Base-by-base conservation (phyloP, 345 rosid genomes). In the Pugionium cornutum region DNA sequence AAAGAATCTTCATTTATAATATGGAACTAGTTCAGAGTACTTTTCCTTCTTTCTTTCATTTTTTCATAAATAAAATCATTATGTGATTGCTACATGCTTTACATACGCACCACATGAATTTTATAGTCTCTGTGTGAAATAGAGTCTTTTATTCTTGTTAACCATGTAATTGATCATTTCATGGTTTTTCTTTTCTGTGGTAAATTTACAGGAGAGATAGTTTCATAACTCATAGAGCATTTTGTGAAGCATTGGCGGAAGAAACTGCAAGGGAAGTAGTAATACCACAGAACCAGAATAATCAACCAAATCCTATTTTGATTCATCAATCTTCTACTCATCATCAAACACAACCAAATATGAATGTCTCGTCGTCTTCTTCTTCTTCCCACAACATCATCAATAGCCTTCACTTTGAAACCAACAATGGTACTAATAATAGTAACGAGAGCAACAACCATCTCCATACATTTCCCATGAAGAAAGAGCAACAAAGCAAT, bases 181-280 rank as follows among this genome's bases (percentile, higher is more conserved):
- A 77, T 63, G 66, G 58, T 52, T 73, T 59, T 67, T 29, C n/a
- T 49, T 58, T 55, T 53, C 9, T 33, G 28, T 46, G 54, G 41
- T 45, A 46, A 49, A 9, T 53, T 4, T n/a, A 40, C 86, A 91
- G 98, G 87, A 91, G 91, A 77, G 98, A 91, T 77, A 89, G 96
- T 85, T 91, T 87, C 80, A 77, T 89, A 68, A 91, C 98, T 57
- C 98, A 89, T 76, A 84, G 96, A 58, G 95, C 96, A 66, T 91
- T 89, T 64, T 91, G 98, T 71, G 92, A 87, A 74, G 98, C 98
- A 53, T 70, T 91, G 51, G 98, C 96, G 0, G 89, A 85, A 82
- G 96, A 91, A 67, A 91, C 87, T 61, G 97, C 95, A 9, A 86
- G 92, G 35, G 67, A 72, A 76, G 70, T 70, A 31, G 42, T 69